phyloP scores from a whole-genome alignment of 2,329 filamentous ascomycete species.

The Penicillium thymicola region DNA sequence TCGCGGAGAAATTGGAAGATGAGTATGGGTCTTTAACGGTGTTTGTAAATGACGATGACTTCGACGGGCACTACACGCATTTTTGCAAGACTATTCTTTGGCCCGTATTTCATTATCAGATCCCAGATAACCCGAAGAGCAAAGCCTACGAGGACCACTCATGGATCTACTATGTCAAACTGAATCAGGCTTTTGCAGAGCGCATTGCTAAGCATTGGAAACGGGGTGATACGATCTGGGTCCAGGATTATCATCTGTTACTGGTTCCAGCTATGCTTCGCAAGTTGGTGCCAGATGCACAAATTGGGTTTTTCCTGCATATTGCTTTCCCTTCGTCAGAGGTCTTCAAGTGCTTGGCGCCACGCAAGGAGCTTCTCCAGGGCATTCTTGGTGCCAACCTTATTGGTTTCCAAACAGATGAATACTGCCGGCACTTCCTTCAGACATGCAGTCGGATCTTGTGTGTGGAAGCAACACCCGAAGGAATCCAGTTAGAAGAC shows the following conservation, averaged over 20 bases:
- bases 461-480: constrained; percentile 81
- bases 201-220: constrained; percentile 90
- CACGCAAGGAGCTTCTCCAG: constrained; percentile 80
- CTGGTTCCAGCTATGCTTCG: constrained; percentile 87
- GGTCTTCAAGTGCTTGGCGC: constrained; percentile 86
- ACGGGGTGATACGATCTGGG: constrained; percentile 86
- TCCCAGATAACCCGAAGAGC: constrained; percentile 96
- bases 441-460: constrained; percentile 92
- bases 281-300: constrained; percentile 78
- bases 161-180: constrained; percentile 88
- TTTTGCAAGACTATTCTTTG: constrained; percentile 98
- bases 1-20: constrained; percentile 74
- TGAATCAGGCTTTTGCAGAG: constrained; percentile 92
- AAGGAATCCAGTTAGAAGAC: constrained; percentile 86
- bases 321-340: constrained; percentile 95
- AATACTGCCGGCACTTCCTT: constrained; percentile 90
- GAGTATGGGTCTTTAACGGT: constrained; percentile 82
- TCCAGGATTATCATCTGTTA: constrained; percentile 92
- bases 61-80: constrained; percentile 90
- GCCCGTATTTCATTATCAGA: constrained; percentile 98
- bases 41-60: constrained; percentile 84
- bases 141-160: constrained; percentile 97
- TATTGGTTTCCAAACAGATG: constrained; percentile 87
- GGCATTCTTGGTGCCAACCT: constrained; percentile 92
- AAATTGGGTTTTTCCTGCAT: constrained; percentile 95